Evolutionary conservation across 805 yeast genomes (phyloP).

Genomic region (Schwanniomyces yamadae): DNA sequence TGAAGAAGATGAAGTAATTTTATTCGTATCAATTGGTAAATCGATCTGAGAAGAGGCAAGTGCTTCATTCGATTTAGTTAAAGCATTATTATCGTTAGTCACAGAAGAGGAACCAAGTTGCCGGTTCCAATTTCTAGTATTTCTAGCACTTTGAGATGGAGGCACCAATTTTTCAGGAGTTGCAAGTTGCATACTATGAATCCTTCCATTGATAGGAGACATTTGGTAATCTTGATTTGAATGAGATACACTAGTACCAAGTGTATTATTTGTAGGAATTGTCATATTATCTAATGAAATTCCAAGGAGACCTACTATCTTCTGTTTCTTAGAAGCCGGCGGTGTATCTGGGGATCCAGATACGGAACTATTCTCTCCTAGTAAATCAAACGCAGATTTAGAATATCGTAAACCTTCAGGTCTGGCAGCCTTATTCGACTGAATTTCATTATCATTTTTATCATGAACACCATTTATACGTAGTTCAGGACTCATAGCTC

Average conservation of each 20-base stretch:
- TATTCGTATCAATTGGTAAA: no score
- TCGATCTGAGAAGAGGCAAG: no score
- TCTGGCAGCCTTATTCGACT: neutral
- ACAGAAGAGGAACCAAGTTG: no score
- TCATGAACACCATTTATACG: no score
- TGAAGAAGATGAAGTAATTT: no score
- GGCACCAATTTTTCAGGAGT: conserved; percentile 7
- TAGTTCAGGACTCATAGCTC: no score
- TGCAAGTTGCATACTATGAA: conserved; percentile 17
- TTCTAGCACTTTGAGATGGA: no score
- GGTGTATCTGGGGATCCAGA: conserved; percentile 3
- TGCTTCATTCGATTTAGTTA: no score
- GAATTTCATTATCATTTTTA: neutral
- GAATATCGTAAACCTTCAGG: conserved; percentile 11
- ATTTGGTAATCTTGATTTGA: conserved; percentile 3
- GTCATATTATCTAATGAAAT: conserved; percentile 16
- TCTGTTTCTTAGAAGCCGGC: conserved; percentile 12
- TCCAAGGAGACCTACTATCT: conserved; percentile 22
- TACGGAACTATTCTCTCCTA: conserved; percentile 4
- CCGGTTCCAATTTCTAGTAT: no score
- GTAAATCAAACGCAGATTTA: conserved; percentile 18
- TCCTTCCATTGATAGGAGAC: conserved; percentile 20
- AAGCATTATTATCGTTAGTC: no score
- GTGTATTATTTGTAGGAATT: neutral
- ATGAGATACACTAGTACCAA: neutral